Evolutionary conservation across 192 early-diverging fungal genomes (phyloP), one percentile per base, ranked within the genome.

Genomic region (Haplosporangium gracile): DNA sequence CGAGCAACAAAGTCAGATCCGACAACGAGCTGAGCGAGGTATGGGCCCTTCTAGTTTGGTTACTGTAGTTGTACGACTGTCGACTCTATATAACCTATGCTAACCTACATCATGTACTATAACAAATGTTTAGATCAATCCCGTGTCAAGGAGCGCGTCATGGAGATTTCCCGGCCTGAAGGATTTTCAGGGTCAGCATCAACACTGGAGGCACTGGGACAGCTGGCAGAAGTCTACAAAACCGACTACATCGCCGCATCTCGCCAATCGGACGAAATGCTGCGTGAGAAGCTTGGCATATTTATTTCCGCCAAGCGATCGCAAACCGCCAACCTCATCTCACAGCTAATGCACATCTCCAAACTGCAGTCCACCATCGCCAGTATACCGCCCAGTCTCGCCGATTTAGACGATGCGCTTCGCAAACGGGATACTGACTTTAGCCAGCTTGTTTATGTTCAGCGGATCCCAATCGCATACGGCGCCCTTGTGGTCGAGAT

Each of bases 401-500:
- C 68, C 20, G 53, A 43, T 29, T 57, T 89, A 38, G 82, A 88
- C 68, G 78, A 87, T 45, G 51, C 86, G 11, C 77, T 89, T 22
- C 79, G 80, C 51, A 80, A 79, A 73, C 70, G 79, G 20, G 74
- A 80, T 32, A 77, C 80, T 18, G 82, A 87, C 57, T 89, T 84
- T 74, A 88, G 83, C 72, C 72, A 81, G 20, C 82, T 89, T 42
- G 76, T 78, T 16, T 75, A 88, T 69, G 85, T 89, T 36, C 89
- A 88, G 49, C 79, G 87, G 71, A 88, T 89, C 40, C 89, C 89
- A 13, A 85, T 91, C 53, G 89, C 90, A 26, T 92, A 92, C 84
- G 91, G 90, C 55, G 90, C 78, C 2, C 70, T 88, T 26, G 71
- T 92, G 10, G 88, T 91, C 38, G 91, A 92, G 42, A 86, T 91